Evolutionary conservation across 331 rosid genomes (phyloP).

Genomic region (Cydonia oblonga): DNA sequence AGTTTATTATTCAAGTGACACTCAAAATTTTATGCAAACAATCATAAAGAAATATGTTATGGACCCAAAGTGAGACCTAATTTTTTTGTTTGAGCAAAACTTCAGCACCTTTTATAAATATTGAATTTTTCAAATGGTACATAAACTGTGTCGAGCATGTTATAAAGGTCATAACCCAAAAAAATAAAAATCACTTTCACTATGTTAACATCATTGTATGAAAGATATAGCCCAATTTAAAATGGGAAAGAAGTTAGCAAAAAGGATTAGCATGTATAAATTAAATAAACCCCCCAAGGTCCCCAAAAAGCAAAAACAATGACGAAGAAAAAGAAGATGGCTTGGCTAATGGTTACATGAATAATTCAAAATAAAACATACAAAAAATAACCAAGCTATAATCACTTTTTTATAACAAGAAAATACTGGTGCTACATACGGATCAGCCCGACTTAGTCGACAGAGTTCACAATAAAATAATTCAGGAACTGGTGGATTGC

Average conservation of each 20-base stretch:
- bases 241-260: not conserved
- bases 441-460: slow-evolving; percentile 91
- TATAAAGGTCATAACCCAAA: not conserved
- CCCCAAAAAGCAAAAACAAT: not conserved
- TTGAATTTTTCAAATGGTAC: not conserved
- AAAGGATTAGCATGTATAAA: not conserved
- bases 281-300: not conserved
- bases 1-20: not conserved
- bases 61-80: not conserved
- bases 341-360: not conserved
- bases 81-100: not conserved
- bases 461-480: slow-evolving; percentile 78
- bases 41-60: not conserved
- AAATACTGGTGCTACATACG: slow-evolving; percentile 47
- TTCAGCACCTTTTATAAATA: not conserved
- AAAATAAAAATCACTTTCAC: not conserved
- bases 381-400: not conserved
- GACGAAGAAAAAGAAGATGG: not conserved
- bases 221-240: not conserved
- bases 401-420: not conserved
- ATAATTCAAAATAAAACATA: not conserved
- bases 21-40: not conserved
- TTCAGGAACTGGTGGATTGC: slow-evolving; percentile 51
- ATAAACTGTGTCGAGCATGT: not conserved
- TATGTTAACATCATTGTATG: not conserved